phyloP scores from a whole-genome alignment of 495 filamentous ascomycete genomes.

The Penicillium maclennaniae region DNA sequence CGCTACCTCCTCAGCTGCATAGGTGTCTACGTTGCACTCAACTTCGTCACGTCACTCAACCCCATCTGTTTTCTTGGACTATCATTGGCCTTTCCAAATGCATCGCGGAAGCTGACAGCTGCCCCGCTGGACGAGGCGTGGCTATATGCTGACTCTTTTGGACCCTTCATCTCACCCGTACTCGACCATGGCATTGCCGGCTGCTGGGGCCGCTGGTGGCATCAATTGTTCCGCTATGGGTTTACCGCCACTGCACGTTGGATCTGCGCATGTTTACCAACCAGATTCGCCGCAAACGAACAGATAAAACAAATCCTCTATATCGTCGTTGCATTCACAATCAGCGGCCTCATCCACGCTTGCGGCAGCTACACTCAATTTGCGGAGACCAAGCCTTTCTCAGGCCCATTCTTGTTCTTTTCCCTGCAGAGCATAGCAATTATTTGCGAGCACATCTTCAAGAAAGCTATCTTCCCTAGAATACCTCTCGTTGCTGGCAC shows the following conservation, averaged over 20 bases:
- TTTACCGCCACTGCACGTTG: constrained; percentile 58
- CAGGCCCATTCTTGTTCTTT: constrained; percentile 53
- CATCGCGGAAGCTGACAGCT: constrained; percentile 30
- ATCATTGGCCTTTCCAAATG: constrained; percentile 42
- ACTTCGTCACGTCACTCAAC: constrained; percentile 51
- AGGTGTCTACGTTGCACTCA: constrained; percentile 51
- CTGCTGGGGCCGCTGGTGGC: constrained; percentile 84
- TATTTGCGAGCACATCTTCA: constrained; percentile 42
- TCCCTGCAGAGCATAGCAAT: constrained; percentile 53
- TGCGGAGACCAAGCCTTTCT: constrained; percentile 37
- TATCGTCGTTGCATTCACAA: constrained; percentile 50
- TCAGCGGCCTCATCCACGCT: constrained; percentile 60
- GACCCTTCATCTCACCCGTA: constrained; percentile 49
- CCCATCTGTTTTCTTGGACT: constrained; percentile 56
- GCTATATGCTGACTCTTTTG: constrained; percentile 63
- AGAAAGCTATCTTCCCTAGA: constrained; percentile 19
- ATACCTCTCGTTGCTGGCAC: constrained; percentile 23
- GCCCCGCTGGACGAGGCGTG: constrained; percentile 55
- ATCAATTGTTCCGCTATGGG: constrained; percentile 75
- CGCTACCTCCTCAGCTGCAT: constrained; percentile 47
- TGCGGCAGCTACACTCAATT: constrained; percentile 53
- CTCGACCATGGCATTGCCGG: constrained; percentile 66
- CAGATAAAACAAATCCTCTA: constrained; percentile 22
- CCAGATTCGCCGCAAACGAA: constrained; percentile 6
- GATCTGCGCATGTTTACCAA: constrained; percentile 41